Evolutionary conservation across 2,329 filamentous ascomycete species (phyloP).

Genomic region (Fusarium pininemorale): DNA sequence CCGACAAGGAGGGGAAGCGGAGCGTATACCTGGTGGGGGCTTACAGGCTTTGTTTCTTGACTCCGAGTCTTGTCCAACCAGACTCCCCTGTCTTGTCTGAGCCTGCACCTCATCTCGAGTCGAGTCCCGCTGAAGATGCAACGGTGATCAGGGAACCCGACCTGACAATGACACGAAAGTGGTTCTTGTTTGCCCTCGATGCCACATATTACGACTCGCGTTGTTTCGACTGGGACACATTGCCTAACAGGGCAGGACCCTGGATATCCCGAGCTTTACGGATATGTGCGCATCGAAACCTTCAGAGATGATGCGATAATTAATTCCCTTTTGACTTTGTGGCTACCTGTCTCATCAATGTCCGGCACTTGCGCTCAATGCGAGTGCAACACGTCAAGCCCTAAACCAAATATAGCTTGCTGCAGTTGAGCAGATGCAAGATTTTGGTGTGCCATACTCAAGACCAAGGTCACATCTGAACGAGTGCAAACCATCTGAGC

Average conservation of each 20-base stretch:
- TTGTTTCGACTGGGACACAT: constrained; percentile 12
- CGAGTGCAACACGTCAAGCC: background rate
- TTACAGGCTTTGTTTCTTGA: constrained; percentile 3
- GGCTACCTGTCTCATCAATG: constrained; percentile 21
- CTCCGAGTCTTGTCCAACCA: constrained; percentile 18
- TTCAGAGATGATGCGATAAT: constrained; percentile 13
- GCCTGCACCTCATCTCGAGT: constrained; percentile 34
- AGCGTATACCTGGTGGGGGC: constrained; percentile 22
- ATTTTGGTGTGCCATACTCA: constrained; percentile 18
- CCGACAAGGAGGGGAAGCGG: constrained; percentile 31
- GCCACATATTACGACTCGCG: constrained; percentile 28
- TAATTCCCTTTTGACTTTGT: constrained; percentile 27
- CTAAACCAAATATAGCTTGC: constrained; percentile 10
- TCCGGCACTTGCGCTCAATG: constrained; percentile 14
- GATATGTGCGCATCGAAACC: constrained; percentile 2
- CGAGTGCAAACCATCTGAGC: constrained; percentile 26
- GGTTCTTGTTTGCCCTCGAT: constrained; percentile 9
- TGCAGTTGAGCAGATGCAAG: constrained; percentile 5
- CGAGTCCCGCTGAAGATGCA: constrained; percentile 33
- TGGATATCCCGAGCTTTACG: constrained; percentile 23
- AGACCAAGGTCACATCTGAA: constrained; percentile 13
- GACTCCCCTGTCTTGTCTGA: constrained; percentile 10
- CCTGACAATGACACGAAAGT: constrained; percentile 31
- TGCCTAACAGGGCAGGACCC: constrained; percentile 36
- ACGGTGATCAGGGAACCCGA: constrained; percentile 35